phyloP scores from a whole-genome alignment of 2,329 filamentous ascomycete genomes.

The Aspergillus unguis region DNA sequence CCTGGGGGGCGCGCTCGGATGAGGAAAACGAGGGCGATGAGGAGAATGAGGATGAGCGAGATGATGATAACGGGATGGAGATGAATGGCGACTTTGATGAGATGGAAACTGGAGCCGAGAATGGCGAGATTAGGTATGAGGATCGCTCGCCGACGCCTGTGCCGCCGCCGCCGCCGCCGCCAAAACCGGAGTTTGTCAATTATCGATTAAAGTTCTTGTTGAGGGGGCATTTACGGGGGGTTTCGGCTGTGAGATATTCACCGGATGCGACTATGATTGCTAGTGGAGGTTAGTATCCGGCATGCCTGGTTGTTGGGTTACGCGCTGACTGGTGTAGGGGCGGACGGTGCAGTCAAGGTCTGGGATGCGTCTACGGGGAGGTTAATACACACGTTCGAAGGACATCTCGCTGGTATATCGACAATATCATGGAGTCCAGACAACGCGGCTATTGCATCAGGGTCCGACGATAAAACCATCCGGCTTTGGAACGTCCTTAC shows the following conservation, averaged over 20 bases:
- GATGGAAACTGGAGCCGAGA: slow-evolving; percentile 13
- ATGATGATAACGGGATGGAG: slow-evolving; percentile 4
- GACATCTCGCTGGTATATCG: slow-evolving; percentile 88
- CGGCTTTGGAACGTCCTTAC: slow-evolving; percentile 76
- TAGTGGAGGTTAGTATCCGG: slow-evolving; percentile 60
- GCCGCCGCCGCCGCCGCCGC: slow-evolving; percentile 40
- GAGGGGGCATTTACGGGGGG: slow-evolving; percentile 71
- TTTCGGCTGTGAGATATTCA: slow-evolving; percentile 85
- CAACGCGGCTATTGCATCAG: slow-evolving; percentile 79
- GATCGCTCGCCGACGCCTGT: slow-evolving; percentile 36
- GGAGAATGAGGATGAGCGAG: not conserved
- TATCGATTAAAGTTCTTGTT: slow-evolving; percentile 70
- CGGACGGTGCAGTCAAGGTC: slow-evolving; percentile 85
- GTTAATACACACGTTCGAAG: slow-evolving; percentile 83
- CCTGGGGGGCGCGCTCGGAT: slow-evolving; percentile 15
- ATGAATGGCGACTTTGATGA: slow-evolving; percentile 2
- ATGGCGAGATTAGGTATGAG: slow-evolving; percentile 20
- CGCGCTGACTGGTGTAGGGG: slow-evolving; percentile 47
- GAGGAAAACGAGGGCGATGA: slow-evolving; percentile 9
- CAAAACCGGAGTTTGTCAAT: slow-evolving; percentile 58
- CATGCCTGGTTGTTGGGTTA: not conserved
- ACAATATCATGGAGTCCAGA: slow-evolving; percentile 94
- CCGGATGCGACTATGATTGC: slow-evolving; percentile 88
- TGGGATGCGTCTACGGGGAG: slow-evolving; percentile 78
- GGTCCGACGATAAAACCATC: slow-evolving; percentile 94